A percentile compares a stretch with the other conserved stretches of the same genome.
Evolutionary conservation across 345 rosid genomes (phyloP).

Genomic region (Citrus australasica): DNA sequence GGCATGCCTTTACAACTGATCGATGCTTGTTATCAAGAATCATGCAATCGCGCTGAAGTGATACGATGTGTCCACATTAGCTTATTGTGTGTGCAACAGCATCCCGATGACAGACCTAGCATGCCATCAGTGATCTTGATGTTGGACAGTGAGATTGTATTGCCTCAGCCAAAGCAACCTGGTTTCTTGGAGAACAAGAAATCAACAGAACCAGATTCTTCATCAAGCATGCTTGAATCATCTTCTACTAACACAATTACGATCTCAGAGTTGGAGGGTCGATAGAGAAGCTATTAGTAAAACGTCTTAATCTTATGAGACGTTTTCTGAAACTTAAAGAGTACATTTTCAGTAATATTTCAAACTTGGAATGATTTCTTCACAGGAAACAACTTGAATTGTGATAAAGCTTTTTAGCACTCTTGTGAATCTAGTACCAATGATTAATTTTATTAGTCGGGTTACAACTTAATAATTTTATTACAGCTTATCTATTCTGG

Average conservation of each 20-base stretch:
- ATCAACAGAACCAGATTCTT: constrained; percentile 12
- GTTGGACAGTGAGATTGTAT: constrained; percentile 32
- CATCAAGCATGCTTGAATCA: constrained; percentile 18
- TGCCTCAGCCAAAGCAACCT: constrained; percentile 38
- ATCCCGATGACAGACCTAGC: constrained; percentile 41
- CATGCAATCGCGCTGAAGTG: constrained; percentile 16
- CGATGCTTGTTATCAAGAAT: constrained; percentile 17
- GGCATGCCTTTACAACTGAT: constrained; percentile 32
- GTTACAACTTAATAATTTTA: no score
- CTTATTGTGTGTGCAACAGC: constrained; percentile 37
- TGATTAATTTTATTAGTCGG: constrained; percentile 46
- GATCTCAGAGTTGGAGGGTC: constrained; percentile 14
- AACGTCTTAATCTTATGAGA: not conserved
- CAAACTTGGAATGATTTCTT: constrained; percentile 16
- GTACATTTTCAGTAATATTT: not conserved
- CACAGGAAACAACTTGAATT: not conserved
- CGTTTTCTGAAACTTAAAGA: not conserved
- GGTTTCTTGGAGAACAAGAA: constrained; percentile 30
- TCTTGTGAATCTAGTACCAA: constrained; percentile 49
- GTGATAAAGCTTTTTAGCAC: constrained; percentile 6
- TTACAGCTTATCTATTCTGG: no score
- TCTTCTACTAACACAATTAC: constrained; percentile 29
- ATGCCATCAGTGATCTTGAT: constrained; percentile 40
- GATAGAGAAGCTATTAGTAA: not conserved
- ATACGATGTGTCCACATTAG: constrained; percentile 36